Percentiles rank a stretch among this genome's conserved stretches.
Evolutionary conservation across 352 stramenopile genomes (phyloP).

Genomic region (Lagenidium giganteum): DNA sequence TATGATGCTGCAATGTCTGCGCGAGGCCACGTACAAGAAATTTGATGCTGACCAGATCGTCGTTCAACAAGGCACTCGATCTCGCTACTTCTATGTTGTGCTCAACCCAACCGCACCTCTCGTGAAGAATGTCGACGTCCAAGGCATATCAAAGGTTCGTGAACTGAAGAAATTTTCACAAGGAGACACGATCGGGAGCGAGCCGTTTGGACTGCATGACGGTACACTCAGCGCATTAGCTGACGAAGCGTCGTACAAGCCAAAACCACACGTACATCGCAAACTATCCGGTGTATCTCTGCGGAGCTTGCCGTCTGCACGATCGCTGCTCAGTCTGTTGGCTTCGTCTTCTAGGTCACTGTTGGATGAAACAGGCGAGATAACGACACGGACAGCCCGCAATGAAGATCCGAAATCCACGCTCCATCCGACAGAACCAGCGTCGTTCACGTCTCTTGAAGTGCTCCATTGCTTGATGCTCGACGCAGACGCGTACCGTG

Average conservation of each 20-base stretch:
- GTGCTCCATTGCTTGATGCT: constrained; percentile 53
- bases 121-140: constrained; percentile 35
- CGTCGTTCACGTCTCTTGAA: constrained; percentile 47
- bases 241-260: not conserved
- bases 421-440: constrained; percentile 23
- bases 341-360: constrained; percentile 3
- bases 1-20: constrained; percentile 51
- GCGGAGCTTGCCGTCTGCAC: not conserved
- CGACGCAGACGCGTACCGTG: constrained; percentile 34
- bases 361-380: constrained; percentile 1
- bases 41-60: constrained; percentile 34
- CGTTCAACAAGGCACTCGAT: constrained; percentile 30
- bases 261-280: too few species aligned
- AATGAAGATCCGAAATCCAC: constrained; percentile 4
- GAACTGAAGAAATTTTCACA: constrained; percentile 55
- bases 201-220: constrained; percentile 35
- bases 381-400: too few species aligned
- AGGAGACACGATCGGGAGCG: constrained; percentile 46
- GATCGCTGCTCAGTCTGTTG: constrained; percentile 11
- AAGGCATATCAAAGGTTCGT: constrained; percentile 35
- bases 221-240: constrained; percentile 25
- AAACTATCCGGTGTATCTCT: not conserved
- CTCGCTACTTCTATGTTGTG: constrained; percentile 39
- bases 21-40: constrained; percentile 25
- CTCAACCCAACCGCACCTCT: constrained; percentile 34